A percentile compares a stretch with the other conserved stretches of the same genome.
Conservation (phyloP, 176 grass and related monocot genomes). For the Musa itinerans region DNA sequence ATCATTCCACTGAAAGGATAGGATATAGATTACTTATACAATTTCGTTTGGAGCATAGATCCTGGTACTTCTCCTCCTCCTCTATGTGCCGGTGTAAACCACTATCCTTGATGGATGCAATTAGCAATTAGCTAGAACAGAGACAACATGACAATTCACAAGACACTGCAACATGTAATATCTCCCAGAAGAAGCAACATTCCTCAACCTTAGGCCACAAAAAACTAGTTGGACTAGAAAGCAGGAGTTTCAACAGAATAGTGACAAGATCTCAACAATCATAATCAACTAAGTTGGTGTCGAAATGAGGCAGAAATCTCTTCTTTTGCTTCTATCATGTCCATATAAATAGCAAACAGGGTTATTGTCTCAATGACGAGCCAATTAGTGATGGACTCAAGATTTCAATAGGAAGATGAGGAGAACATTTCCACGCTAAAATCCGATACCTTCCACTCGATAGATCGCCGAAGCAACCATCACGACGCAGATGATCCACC, state of each 20-base stretch:
- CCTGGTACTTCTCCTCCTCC: too few species aligned
- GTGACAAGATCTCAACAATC: neutral
- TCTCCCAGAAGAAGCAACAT: neutral
- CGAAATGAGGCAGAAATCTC: neutral
- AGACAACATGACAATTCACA: neutral
- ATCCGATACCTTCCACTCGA: neutral
- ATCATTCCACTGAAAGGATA: neutral
- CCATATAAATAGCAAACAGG: neutral
- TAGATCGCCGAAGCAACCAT: neutral
- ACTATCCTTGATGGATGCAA: too few species aligned
- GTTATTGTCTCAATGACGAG: too few species aligned
- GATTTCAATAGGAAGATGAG: too few species aligned
- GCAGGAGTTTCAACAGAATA: neutral
- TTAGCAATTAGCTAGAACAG: neutral
- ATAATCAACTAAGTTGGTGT: neutral
- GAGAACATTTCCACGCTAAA: neutral
- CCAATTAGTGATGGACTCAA: too few species aligned
- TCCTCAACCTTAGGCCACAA: neutral
- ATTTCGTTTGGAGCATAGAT: too few species aligned
- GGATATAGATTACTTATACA: neutral
- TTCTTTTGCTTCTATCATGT: neutral
- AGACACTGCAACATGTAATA: neutral
- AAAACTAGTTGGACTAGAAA: neutral
- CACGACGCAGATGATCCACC: neutral
- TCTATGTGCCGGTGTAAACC: too few species aligned